phyloP scores from a whole-genome alignment of 2,329 filamentous ascomycete genomes.

The Chrysoporthe austroafricana region DNA sequence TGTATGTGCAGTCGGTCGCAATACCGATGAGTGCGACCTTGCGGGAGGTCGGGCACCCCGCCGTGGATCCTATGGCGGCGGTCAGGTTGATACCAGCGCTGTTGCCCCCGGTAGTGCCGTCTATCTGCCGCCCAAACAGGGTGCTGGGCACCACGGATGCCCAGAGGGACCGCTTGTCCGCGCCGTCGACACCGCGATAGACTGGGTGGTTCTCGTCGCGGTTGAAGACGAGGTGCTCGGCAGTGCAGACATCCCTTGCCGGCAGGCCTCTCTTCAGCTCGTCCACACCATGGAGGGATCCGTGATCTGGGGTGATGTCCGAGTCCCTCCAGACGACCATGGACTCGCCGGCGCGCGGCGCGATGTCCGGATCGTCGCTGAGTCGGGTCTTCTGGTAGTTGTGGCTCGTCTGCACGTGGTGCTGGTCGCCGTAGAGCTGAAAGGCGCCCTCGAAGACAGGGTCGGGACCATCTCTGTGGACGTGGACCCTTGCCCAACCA shows the following conservation, averaged over 20 bases:
- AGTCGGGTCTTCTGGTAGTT: slow-evolving; percentile 77
- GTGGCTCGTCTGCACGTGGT: slow-evolving; percentile 79
- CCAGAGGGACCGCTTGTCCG: slow-evolving; percentile 45
- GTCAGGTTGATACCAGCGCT: slow-evolving; percentile 79
- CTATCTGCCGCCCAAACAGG: slow-evolving; percentile 78
- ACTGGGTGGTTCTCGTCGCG: slow-evolving; percentile 71
- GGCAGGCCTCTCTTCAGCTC: slow-evolving; percentile 67
- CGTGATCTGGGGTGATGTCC: slow-evolving; percentile 61
- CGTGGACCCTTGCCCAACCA: slow-evolving; percentile 83
- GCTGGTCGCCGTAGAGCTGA: slow-evolving; percentile 76
- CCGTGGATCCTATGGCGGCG: slow-evolving; percentile 76
- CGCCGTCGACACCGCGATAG: slow-evolving; percentile 53
- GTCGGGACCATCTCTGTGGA: slow-evolving; percentile 73
- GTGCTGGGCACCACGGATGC: slow-evolving; percentile 61
- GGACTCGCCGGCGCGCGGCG: slow-evolving; percentile 63
- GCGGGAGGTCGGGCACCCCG: slow-evolving; percentile 86
- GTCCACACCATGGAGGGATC: slow-evolving; percentile 45
- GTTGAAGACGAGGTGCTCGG: slow-evolving; percentile 83
- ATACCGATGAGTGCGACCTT: slow-evolving; percentile 91
- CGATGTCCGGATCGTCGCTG: slow-evolving; percentile 69
- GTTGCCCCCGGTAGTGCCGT: slow-evolving; percentile 70
- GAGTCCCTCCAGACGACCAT: slow-evolving; percentile 95
- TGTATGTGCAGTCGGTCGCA: slow-evolving; percentile 92
- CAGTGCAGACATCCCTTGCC: slow-evolving; percentile 62
- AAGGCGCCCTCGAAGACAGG: slow-evolving; percentile 93